Percentiles rank a stretch among this genome's conserved stretches.
Evolutionary conservation across 1,284 basidiomycete genomes (phyloP).

Genomic region (Porogramme epimiltina): DNA sequence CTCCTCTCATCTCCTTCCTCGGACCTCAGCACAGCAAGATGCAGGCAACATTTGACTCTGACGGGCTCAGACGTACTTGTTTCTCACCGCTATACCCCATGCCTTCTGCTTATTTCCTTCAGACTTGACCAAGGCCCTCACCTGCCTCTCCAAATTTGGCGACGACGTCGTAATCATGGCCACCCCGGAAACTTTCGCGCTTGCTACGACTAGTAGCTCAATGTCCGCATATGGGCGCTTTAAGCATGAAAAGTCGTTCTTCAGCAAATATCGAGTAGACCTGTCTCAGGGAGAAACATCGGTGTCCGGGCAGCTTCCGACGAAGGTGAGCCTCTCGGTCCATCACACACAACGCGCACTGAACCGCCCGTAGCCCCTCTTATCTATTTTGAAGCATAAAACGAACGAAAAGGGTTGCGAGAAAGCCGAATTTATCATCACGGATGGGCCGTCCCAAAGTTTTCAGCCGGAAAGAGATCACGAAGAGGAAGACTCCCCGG

Average conservation of each 20-base stretch:
- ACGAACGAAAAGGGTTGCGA: conserved; percentile 76
- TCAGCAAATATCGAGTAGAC: conserved; percentile 61
- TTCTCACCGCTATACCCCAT: conserved; percentile 2
- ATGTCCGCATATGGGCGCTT: conserved; percentile 82
- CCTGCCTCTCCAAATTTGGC: conserved; percentile 77
- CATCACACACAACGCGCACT: not conserved
- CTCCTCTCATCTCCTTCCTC: too few species aligned
- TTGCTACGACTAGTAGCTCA: conserved; percentile 76
- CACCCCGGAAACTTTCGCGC: conserved; percentile 54
- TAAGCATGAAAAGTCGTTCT: conserved; percentile 68
- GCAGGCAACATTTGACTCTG: conserved; percentile 50
- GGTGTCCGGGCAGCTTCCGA: conserved; percentile 58
- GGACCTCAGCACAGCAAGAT: conserved; percentile 33
- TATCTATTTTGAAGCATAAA: conserved; percentile 72
- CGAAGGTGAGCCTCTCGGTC: conserved; percentile 51
- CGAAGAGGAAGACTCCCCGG: conserved; percentile 62
- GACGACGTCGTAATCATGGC: conserved; percentile 75
- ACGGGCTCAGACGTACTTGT: conserved; percentile 48
- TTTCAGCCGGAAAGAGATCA: conserved; percentile 32
- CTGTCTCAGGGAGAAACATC: conserved; percentile 10
- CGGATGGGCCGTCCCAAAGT: conserved; percentile 46
- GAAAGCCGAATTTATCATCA: conserved; percentile 69
- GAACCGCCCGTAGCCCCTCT: conserved; percentile 51
- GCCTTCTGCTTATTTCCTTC: conserved; percentile 14
- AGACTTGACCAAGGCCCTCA: conserved; percentile 74